Evolutionary conservation across 306 rosid genomes (phyloP).

Genomic region (Luffa acutangula): DNA sequence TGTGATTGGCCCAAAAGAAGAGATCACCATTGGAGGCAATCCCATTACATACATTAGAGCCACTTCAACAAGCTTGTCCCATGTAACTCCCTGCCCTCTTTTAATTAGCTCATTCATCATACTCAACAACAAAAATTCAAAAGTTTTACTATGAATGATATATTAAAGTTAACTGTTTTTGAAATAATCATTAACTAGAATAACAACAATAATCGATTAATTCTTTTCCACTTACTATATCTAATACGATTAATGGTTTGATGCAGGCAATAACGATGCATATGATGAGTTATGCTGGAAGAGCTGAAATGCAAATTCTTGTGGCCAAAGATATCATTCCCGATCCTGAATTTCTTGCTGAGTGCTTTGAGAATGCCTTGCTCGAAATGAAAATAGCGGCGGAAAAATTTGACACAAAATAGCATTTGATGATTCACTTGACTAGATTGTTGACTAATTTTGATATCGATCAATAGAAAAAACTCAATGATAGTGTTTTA

Average conservation of each 20-base stretch:
- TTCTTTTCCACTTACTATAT: neutral
- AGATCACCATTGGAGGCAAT: constrained; percentile 48
- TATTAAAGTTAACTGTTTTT: too few species aligned
- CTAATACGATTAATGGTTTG: neutral
- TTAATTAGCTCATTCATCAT: neutral
- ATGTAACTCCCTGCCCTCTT: constrained; percentile 21
- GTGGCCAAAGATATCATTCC: constrained; percentile 88
- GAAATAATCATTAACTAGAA: too few species aligned
- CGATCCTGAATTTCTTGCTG: constrained; percentile 69
- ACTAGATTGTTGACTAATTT: neutral
- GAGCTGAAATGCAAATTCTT: constrained; percentile 81
- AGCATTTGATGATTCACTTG: neutral
- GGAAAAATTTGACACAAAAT: neutral
- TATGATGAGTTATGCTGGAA: constrained; percentile 84
- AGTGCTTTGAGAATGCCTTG: constrained; percentile 81
- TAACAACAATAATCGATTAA: neutral
- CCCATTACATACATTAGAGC: constrained; percentile 64
- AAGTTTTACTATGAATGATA: too few species aligned
- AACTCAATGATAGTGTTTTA: neutral
- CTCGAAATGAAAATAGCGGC: constrained; percentile 60
- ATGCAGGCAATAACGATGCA: constrained; percentile 69
- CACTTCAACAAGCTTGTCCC: constrained; percentile 62
- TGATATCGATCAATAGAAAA: neutral
- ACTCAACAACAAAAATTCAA: neutral
- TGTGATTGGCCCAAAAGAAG: constrained; percentile 77